Evolutionary conservation across 2,329 filamentous ascomycete genomes (phyloP).

Genomic region (Fusarium subglutinans): DNA sequence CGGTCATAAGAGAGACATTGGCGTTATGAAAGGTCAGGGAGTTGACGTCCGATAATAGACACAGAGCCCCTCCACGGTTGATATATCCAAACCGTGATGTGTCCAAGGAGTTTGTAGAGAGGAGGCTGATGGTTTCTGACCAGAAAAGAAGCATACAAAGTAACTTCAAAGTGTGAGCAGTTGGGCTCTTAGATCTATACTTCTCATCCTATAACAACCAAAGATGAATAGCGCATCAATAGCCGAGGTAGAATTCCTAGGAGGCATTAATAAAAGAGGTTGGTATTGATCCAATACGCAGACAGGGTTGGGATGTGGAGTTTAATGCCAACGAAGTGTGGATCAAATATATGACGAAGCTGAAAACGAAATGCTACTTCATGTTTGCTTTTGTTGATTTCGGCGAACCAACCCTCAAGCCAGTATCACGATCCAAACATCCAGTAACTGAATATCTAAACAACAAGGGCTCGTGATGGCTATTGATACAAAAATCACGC

Average conservation of each 20-base stretch:
- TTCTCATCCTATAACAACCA: neutral
- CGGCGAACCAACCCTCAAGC: neutral
- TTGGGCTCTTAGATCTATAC: neutral
- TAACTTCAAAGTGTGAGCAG: neutral
- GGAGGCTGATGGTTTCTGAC: neutral
- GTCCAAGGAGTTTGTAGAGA: neutral
- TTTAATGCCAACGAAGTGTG: slow-evolving; percentile 8
- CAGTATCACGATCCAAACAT: neutral
- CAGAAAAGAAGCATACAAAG: no score
- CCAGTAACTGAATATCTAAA: neutral
- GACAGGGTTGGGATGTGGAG: slow-evolving; percentile 5
- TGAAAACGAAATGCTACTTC: neutral
- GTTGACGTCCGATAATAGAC: neutral
- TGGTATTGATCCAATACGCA: slow-evolving; percentile 23
- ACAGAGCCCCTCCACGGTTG: neutral
- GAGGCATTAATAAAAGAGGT: neutral
- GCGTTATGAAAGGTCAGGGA: neutral
- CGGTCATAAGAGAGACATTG: no score
- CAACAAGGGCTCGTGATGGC: neutral
- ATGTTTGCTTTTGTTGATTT: slow-evolving; percentile 12
- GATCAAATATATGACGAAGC: slow-evolving; percentile 9
- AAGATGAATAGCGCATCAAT: neutral
- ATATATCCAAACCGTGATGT: no score
- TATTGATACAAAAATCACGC: neutral
- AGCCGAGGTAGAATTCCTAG: neutral